Evolutionary conservation across 2,329 filamentous ascomycete species (phyloP).

Genomic region (Chrysoporthe cubensis): DNA sequence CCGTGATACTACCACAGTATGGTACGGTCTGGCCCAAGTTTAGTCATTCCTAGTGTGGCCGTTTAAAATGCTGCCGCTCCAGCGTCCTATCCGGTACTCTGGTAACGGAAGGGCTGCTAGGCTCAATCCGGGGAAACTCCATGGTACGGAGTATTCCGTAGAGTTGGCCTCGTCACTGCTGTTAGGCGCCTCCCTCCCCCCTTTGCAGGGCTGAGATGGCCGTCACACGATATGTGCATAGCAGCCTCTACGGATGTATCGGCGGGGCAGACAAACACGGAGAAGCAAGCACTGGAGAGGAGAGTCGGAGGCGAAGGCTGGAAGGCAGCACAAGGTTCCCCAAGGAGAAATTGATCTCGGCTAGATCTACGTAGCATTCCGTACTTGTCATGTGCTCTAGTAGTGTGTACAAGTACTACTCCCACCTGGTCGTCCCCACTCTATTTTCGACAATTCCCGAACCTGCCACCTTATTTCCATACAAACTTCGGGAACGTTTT

Average conservation of each 20-base stretch:
- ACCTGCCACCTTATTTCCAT: too few relatives aligned
- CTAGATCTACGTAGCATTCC: background rate
- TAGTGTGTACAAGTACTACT: background rate
- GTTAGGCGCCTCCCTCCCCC: background rate
- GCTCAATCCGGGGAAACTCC: slow-evolving; percentile 2
- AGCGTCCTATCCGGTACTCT: slow-evolving; percentile 8
- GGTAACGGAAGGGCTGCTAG: background rate
- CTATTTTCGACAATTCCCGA: background rate
- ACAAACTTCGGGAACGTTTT: too few relatives aligned
- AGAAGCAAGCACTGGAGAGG: background rate
- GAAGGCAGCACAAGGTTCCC: background rate
- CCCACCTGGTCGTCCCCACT: background rate
- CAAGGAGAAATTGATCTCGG: background rate
- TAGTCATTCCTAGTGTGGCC: background rate
- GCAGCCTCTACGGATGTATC: background rate
- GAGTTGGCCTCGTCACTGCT: background rate
- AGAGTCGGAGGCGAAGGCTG: background rate
- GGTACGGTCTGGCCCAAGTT: background rate
- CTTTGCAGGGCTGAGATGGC: background rate
- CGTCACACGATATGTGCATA: background rate
- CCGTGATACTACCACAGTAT: background rate
- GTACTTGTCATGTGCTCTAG: background rate
- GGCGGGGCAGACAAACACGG: background rate
- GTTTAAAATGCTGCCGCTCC: background rate
- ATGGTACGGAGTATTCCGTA: background rate